These are phyloP conservation scores for Chalara sp. DNA, from an alignment of 2,329 filamentous ascomycete species.

Conservation along the genomic window DNA sequence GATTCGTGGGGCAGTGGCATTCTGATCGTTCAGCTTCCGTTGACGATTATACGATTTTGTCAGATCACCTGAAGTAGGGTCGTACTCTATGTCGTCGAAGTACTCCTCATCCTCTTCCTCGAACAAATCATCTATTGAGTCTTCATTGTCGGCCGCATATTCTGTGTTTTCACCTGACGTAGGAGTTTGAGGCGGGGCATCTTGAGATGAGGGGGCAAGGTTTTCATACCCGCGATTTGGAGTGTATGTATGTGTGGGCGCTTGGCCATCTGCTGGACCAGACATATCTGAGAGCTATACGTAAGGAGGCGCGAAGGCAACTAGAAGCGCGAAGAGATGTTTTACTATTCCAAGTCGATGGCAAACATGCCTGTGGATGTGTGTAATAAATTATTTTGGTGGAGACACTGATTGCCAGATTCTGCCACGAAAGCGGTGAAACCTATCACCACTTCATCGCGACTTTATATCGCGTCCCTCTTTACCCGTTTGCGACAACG, in stretches of 20 bases:
- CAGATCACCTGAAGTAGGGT: constrained; percentile 57
- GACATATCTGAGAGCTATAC: constrained; percentile 4
- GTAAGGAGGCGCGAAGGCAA: neutral
- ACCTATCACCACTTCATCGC: no score
- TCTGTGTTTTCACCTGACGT: constrained; percentile 23
- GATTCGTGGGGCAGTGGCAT: constrained; percentile 50
- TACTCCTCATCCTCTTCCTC: constrained; percentile 58
- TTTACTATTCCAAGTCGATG: no score
- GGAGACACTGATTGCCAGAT: no score
- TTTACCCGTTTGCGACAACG: no score
- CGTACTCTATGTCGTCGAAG: constrained; percentile 48
- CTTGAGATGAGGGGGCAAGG: constrained; percentile 25
- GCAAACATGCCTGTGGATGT: no score
- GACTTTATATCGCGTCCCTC: no score
- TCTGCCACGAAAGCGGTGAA: no score
- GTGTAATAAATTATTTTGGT: no score
- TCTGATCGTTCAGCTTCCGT: constrained; percentile 52
- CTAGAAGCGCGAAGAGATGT: neutral
- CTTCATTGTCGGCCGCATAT: constrained; percentile 29
- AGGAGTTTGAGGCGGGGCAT: constrained; percentile 26
- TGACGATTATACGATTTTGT: constrained; percentile 85
- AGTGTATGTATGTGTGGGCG: constrained; percentile 40
- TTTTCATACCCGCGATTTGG: constrained; percentile 40
- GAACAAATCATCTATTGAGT: constrained; percentile 39
- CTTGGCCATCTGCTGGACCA: constrained; percentile 35